Percentiles rank a stretch among this genome's conserved stretches.
These are phyloP conservation scores for Mycena floridula DNA, from an alignment of 768 basidiomycete species.

Conservation along the genomic window DNA sequence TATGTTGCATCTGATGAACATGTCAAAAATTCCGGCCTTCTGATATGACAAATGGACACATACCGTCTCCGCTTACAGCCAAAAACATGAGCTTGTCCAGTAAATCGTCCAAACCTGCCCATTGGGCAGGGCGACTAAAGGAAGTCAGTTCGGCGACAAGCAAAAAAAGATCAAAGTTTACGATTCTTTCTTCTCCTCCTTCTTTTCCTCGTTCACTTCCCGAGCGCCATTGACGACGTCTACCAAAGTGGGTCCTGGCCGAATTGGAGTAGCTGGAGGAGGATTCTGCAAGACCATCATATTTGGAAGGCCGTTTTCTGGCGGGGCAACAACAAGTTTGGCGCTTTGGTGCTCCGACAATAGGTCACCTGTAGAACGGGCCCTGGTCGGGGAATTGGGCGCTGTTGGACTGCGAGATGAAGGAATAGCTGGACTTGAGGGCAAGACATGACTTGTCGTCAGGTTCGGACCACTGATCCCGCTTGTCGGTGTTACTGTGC, in stretches of 20 bases:
- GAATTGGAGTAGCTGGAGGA: too few species aligned
- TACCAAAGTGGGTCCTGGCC: not conserved
- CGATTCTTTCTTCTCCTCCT: conserved; percentile 44
- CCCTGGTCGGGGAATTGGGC: conserved; percentile 44
- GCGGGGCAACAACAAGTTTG: conserved; percentile 7
- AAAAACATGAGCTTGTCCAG: conserved; percentile 79
- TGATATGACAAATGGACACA: conserved; percentile 6
- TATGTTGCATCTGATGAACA: conserved; percentile 58
- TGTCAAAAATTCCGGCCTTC: conserved; percentile 3
- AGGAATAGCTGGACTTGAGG: conserved; percentile 26
- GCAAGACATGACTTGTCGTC: conserved; percentile 18
- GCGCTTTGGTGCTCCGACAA: conserved; percentile 33
- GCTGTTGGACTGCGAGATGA: conserved; percentile 28
- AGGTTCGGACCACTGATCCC: conserved; percentile 30
- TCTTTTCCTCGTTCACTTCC: conserved; percentile 23
- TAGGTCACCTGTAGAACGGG: conserved; percentile 51
- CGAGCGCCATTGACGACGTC: conserved; percentile 13
- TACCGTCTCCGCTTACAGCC: conserved; percentile 81
- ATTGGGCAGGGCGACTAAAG: conserved; percentile 52
- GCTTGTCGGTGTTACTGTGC: conserved; percentile 46
- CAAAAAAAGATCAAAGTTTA: conserved; percentile 25
- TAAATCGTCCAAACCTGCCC: conserved; percentile 72
- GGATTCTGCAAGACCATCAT: conserved; percentile 1
- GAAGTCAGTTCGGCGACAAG: conserved; percentile 1
- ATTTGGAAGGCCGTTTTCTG: not conserved